Base-by-base conservation (phyloP, 805 yeast genomes). In the Hanseniaspora hatyaiensis region DNA sequence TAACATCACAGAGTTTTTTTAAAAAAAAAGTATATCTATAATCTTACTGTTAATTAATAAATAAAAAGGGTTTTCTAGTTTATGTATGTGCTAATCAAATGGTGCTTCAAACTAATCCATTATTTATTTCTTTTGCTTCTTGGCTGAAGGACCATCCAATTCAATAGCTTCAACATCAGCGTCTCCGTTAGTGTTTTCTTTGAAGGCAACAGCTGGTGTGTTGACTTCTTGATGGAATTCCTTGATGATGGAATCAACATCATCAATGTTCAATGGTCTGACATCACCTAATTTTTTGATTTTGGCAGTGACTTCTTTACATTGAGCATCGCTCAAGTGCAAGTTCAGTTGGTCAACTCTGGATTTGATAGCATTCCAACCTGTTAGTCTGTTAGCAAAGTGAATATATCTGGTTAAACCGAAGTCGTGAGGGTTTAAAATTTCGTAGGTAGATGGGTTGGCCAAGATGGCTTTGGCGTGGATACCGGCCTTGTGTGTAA, bases 401-500 rank as follows among this genome's bases (percentile, higher is more conserved):
- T 92, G 98, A 63, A 89, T 89, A 66, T 89, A 89, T 64, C 98
- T 79, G 49, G 94, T 80, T 63, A 89, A 77, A 64, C 98, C 98
- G 61, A 89, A 89, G 69, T 89, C 98, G 24, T 82, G 70, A 50
- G 98, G 98, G 64, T 82, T 82, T 64, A 89, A 74, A 61, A 89
- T 89, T 73, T 89, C 98, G 66, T 89, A 89, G n/a, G 97, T 92
- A 40, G 96, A 86, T 53, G 98, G 98, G 70, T 89, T 92, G 51
- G 98, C 98, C 55, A 89, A 76, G 57, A 89, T 89, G 50, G 97
- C 97, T 74, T 92, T 89, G 59, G 98, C 97, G 66, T 89, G 98
- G 64, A 89, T 88, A 68, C 98, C 98, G 51, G 98, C 98, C 75
- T 89, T 89, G 73, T 89, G 98, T 51, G 98, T 89, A 72, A 89